Evolutionary conservation across 2,329 filamentous ascomycete genomes (phyloP), one percentile per base, ranked within the genome.

Genomic region (Metarhizium guizhouense): DNA sequence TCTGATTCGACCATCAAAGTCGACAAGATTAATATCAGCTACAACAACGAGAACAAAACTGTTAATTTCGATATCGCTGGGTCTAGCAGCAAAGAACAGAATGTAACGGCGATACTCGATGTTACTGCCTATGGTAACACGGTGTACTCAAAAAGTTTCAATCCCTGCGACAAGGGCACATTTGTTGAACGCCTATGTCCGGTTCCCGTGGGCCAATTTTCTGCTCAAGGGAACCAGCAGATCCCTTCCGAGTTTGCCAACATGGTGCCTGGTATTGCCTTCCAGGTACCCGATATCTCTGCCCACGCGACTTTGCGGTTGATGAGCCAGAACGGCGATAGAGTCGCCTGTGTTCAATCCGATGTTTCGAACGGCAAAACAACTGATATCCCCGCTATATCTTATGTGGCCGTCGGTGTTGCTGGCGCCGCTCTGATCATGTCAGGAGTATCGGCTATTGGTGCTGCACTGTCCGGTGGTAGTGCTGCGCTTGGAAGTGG

Each of bases 321-420:
- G 49, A 84, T 80, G 57, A 74, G 82, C 4, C 71, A 82, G 43
- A 82, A 86, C 36, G 76, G 74, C 4, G 79, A 79, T 38, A 77
- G 86, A 47, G 80, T 96, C 8, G 92, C 90, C 25, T 99, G 94
- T 70, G 85, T 97, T 52, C 76, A 87, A 63, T 91, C 92, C 0
- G 76, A 83, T 47, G 85, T 99, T 56, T 83, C 82, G 60, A 99
- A 99, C 69, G 93, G 92, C 63, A 95, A 95, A 74, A 89, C 90
- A 1, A 81, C 87, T 52, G 81, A 79, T 55, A 75, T 92, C 0
- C 78, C 87, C 2, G 88, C 85, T 2, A 88, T 96, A 1, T 86
- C 88, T 1, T 96, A 94, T 68, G 78, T 90, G 43, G 90, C 92
- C 2, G 91, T 84, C 7, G 89, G 90, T 57, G 82, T 97, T 53